Evolutionary conservation across 2,329 filamentous ascomycete genomes (phyloP), one percentile per base, ranked within the genome.

Genomic region (Nothophoma quercina): DNA sequence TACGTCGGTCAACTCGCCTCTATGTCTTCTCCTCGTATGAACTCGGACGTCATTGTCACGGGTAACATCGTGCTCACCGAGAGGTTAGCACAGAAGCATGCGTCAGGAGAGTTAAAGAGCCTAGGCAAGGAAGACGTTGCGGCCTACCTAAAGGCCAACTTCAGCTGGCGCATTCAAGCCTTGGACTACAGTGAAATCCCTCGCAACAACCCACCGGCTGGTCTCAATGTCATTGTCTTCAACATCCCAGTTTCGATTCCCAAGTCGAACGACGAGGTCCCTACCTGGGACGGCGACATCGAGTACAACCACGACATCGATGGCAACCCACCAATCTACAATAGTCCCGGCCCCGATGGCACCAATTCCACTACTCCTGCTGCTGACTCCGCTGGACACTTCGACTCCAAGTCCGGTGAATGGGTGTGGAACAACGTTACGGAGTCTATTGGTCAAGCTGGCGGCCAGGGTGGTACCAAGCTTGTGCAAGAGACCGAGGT

Each of bases 1-100:
- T 75, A 77, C 25, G 69, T 79, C 18, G 76, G 77, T 23, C 75
- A 75, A 29, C 68, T 77, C 26, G 63, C 69, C 2, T 65, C 73
- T 9, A 71, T 78, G 38, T 72, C 74, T 3, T 72, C 70, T 23
- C 65, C 75, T 13, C 67, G 51, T 51, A 68, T 59, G 76, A 69
- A 45, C 61, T 67, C 47, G 63, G 71, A 67, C 67, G 68, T 64
- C 57, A 71, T 61, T 26, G 68, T 79, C 23, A 75, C 76, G 3
- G 76, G 75, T 15, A 75, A 70, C 23, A 70, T 79, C 4, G 72
- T 68, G 1, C 54, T 79, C 4, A 78, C 77, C 0, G 63, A 68
- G 0, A 70, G 66, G 13, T 58, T 79, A 1, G 63, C 61, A 18
- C 51, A 63, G 18, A 70, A 67, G 38, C 55, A 60, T 40, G 44